A percentile compares a stretch with the other conserved stretches of the same genome.
phyloP scores from a whole-genome alignment of 495 filamentous ascomycete species.

The Tuber aestivum region DNA sequence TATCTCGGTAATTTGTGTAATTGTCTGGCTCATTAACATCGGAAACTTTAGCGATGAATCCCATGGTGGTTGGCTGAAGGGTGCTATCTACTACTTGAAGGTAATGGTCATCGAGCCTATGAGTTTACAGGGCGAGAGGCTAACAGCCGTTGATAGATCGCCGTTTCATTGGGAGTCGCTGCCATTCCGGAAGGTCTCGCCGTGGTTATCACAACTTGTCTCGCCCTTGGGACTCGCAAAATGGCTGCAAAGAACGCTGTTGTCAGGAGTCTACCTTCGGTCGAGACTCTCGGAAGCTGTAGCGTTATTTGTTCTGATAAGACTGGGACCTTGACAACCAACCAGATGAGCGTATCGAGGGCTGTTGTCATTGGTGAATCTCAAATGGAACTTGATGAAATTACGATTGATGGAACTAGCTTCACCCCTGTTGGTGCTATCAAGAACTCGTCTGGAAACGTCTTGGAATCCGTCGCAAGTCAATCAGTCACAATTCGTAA shows the following conservation, averaged over 20 bases:
- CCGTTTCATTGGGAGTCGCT: constrained; percentile 94
- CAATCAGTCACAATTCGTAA: constrained; percentile 73
- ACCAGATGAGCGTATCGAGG: constrained; percentile 98
- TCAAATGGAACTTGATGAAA: constrained; percentile 72
- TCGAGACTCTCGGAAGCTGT: constrained; percentile 97
- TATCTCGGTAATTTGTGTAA: constrained; percentile 89
- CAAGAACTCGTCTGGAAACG: constrained; percentile 56
- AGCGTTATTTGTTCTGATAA: constrained; percentile 99
- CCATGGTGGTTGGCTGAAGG: constrained; percentile 92
- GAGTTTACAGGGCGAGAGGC: not conserved
- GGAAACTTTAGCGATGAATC: constrained; percentile 91
- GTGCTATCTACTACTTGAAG: constrained; percentile 98
- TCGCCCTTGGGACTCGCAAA: constrained; percentile 90
- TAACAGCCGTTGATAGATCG: constrained; percentile 55
- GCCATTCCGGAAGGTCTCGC: constrained; percentile 96
- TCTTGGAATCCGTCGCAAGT: constrained; percentile 60
- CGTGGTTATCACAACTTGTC: constrained; percentile 94
- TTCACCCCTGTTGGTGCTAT: constrained; percentile 80
- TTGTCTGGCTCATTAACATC: constrained; percentile 98
- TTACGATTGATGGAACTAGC: constrained; percentile 88
- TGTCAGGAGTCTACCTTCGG: constrained; percentile 88
- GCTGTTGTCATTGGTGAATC: constrained; percentile 71
- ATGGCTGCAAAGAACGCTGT: constrained; percentile 99
- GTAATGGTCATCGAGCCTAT: constrained; percentile 28
- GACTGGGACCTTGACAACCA: constrained; percentile 96